A percentile compares a stretch with the other conserved stretches of the same genome.
Evolutionary conservation across 2,329 filamentous ascomycete species (phyloP).

Genomic region (Metarhizium humberi): DNA sequence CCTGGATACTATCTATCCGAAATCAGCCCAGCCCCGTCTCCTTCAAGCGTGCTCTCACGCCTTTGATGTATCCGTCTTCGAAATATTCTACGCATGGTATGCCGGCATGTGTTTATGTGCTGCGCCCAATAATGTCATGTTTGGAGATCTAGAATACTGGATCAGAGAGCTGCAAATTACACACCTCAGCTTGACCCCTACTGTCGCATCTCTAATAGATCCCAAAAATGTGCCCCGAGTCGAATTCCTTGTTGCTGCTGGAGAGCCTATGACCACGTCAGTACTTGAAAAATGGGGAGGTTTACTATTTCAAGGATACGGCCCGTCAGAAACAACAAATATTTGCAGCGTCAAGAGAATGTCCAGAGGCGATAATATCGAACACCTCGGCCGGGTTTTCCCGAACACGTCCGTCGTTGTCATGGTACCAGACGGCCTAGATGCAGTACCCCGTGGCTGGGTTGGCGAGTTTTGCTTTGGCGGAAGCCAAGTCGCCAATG

Average conservation of each 20-base stretch:
- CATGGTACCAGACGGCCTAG: constrained; percentile 32
- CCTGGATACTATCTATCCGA: constrained; percentile 58
- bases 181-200: constrained; percentile 79
- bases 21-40: constrained; percentile 42
- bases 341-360: constrained; percentile 72
- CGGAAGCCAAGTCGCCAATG: constrained; percentile 68
- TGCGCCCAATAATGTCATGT: constrained; percentile 63
- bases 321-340: constrained; percentile 79
- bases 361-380: constrained; percentile 45
- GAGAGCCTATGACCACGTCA: constrained; percentile 66
- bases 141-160: constrained; percentile 59
- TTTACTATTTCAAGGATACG: constrained; percentile 71
- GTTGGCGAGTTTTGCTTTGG: constrained; percentile 82
- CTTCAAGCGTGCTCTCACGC: constrained; percentile 77
- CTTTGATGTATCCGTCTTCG: constrained; percentile 83
- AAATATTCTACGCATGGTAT: constrained; percentile 80
- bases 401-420: constrained; percentile 70
- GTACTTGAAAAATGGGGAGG: constrained; percentile 62
- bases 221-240: constrained; percentile 61
- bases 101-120: constrained; percentile 71
- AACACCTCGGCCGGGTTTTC: constrained; percentile 68
- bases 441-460: constrained; percentile 57
- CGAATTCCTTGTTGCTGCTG: constrained; percentile 69
- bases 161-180: constrained; percentile 59
- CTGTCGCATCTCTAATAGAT: constrained; percentile 67